Evolutionary conservation across 495 filamentous ascomycete genomes (phyloP), one percentile per base, ranked within the genome.

Genomic region (Pseudomonodictys pantanalensis): DNA sequence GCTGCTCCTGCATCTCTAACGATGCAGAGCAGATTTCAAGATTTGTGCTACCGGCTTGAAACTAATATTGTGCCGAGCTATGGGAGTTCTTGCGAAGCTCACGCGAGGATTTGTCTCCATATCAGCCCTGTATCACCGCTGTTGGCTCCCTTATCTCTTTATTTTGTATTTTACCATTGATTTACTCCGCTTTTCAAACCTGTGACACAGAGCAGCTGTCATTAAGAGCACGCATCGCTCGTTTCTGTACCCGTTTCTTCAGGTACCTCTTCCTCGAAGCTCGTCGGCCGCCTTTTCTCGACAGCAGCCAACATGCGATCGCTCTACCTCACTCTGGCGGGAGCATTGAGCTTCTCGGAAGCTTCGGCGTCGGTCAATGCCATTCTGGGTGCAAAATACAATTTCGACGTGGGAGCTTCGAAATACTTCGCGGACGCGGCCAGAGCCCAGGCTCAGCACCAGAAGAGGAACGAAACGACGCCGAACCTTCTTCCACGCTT

Each of bases 111-210:
- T 58, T 24, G 56, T n/a, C 45, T 32, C 43, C 42, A 25, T 43
- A 43, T 45, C 47, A 25, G n/a, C 33, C 46, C 41, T 58, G 43
- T 53, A 3, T 58, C 20, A 22, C 20, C 10, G 33, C 23, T 29
- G 42, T 49, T 47, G 20, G 28, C 33, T 42, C 39, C 43, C 45
- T 52, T 44, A 52, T 52, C 47, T 60, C 41, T 58, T 41, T 48
- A 45, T 45, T 60, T n/a, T 60, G 29, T 28, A 32, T 45, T 25
- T 20, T 44, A 2, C 29, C 26, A 48, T 23, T 45, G 23, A 9
- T 29, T 29, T 42, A 2, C 32, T 25, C 20, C 4, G 35, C 7
- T 58, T 18, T 10, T 20, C 5, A 30, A 42, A 33, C 3, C 35
- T n/a, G n/a, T n/a, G n/a, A n/a, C 2, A 24, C 43, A 17, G 35